Evolutionary conservation across 1,139 yeast genomes (phyloP).

Genomic region (Geotrichum bryndzae): DNA sequence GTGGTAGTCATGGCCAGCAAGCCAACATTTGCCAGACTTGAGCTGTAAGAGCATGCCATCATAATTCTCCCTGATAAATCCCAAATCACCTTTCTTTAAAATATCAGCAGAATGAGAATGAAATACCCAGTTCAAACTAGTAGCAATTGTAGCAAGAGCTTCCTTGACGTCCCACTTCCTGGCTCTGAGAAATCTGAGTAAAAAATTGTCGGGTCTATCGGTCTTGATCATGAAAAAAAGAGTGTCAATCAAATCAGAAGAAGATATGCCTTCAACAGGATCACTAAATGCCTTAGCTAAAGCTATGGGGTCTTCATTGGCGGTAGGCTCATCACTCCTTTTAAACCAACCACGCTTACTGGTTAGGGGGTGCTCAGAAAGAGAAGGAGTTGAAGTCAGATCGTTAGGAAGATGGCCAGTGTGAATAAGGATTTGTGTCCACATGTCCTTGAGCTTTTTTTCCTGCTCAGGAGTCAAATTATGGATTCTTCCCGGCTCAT

Average conservation of each 20-base stretch:
- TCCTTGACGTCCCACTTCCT: constrained; percentile 68
- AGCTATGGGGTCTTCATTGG: constrained; percentile 16
- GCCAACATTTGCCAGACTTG: constrained; percentile 53
- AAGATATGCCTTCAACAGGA: constrained; percentile 10
- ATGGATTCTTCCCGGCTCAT: constrained; percentile 40
- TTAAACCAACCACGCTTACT: constrained; percentile 27
- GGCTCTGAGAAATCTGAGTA: constrained; percentile 64
- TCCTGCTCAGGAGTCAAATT: constrained; percentile 61
- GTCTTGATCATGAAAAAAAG: constrained; percentile 51
- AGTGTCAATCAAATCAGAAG: constrained; percentile 21
- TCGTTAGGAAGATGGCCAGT: constrained; percentile 54
- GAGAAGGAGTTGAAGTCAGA: constrained; percentile 23
- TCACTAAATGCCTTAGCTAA: constrained; percentile 1
- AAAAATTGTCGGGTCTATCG: constrained; percentile 65
- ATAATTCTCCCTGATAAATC: constrained; percentile 35
- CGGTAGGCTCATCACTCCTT: constrained; percentile 13
- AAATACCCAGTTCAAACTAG: constrained; percentile 64
- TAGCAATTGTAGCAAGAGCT: constrained; percentile 58
- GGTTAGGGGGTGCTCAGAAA: constrained; percentile 21
- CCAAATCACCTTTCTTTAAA: constrained; percentile 55
- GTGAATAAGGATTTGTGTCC: constrained; percentile 60
- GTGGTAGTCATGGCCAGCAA: constrained; percentile 57
- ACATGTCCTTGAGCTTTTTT: constrained; percentile 60
- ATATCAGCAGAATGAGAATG: constrained; percentile 53
- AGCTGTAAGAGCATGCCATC: constrained; percentile 48